phyloP scores from a whole-genome alignment of 2,329 filamentous ascomycete genomes.

The Alternaria atra region DNA sequence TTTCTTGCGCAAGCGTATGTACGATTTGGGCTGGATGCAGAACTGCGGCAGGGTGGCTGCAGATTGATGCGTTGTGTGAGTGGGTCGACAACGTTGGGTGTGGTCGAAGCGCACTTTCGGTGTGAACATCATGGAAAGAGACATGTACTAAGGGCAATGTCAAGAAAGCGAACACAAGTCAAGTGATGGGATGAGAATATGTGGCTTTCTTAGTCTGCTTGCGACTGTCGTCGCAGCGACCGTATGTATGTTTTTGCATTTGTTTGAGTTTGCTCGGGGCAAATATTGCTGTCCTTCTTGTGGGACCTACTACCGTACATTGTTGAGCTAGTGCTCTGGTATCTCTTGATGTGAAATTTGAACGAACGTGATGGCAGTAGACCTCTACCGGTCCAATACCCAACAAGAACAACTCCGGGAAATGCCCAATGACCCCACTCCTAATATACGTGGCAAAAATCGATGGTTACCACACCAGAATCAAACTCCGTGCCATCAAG shows the following conservation, averaged over 20 bases:
- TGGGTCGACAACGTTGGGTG: constrained; percentile 23
- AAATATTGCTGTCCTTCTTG: constrained; percentile 29
- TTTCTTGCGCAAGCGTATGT: constrained; percentile 23
- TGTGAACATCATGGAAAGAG: constrained; percentile 2
- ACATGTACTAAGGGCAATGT: not conserved
- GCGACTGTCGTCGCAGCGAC: constrained; percentile 22
- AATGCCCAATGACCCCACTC: constrained; percentile 27
- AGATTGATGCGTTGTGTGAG: constrained; percentile 27
- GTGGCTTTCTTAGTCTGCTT: constrained; percentile 12
- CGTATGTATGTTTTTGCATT: constrained; percentile 24
- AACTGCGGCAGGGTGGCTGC: constrained; percentile 22
- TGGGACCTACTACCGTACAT: constrained; percentile 43
- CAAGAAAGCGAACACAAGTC: not conserved
- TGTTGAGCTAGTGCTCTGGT: constrained; percentile 50
- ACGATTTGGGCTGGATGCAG: constrained; percentile 24
- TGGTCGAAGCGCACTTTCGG: not conserved
- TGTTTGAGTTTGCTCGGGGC: constrained; percentile 21
- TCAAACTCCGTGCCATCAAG: constrained; percentile 43
- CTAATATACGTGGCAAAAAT: constrained; percentile 21
- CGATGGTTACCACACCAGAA: constrained; percentile 25
- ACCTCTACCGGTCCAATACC: constrained; percentile 20
- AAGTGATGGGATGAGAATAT: not conserved
- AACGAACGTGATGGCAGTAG: constrained; percentile 38
- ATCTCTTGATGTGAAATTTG: constrained; percentile 43
- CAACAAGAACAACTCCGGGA: constrained; percentile 29